Base-by-base conservation (phyloP, 1,284 basidiomycete species). In the Fistulinella staudtii region DNA sequence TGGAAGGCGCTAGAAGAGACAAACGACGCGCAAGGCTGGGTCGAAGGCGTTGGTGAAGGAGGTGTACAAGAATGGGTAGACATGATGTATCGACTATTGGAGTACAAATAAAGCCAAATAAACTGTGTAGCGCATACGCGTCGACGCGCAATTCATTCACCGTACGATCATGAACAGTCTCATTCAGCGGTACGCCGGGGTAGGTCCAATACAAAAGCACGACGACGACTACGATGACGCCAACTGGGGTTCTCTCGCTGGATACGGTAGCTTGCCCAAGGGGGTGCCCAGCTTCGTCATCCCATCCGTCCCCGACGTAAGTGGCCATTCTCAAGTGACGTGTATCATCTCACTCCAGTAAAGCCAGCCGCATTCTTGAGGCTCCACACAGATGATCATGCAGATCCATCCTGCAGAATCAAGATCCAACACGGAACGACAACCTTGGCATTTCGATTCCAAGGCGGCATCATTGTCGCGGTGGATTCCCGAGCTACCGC, bases 351-450 rank as follows among this genome's bases (percentile, higher is more conserved):
- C 35, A 67, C 34, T 5, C 30, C 36, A 17, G 36, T 27, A 1
- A 60, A 96, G 93, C 93, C 93, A n/a, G 77, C 87, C 42, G 74
- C 85, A 5, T 97, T 97, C 71, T 74, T 97, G 57, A 78, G 85
- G 56, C 69, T 90, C 47, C 91, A 96, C 70, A 95, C 93, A 43
- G 93, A 96, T 65, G 92, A 95, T 69, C 87, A 85, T 55, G 89
- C 89, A 45, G 91, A 95, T 72, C 91, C 93, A 29, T 82, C 79
- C 51, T 95, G 93, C 73, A 84, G 80, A 67, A 99, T 99, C 74
- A 99, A 99, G 77, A 93, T 99, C 53, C 87, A 93, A 60, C 96
- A 99, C 70, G 96, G 96, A 60, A 99, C 96, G 14, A 99, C 96
- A 4, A 99, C 96, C 4, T 79, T 99, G 36, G 96, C 96, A 8